Percentiles rank a stretch among this genome's conserved stretches.
Conservation (phyloP, 306 rosid genomes). For the Hippophae tibetana region DNA sequence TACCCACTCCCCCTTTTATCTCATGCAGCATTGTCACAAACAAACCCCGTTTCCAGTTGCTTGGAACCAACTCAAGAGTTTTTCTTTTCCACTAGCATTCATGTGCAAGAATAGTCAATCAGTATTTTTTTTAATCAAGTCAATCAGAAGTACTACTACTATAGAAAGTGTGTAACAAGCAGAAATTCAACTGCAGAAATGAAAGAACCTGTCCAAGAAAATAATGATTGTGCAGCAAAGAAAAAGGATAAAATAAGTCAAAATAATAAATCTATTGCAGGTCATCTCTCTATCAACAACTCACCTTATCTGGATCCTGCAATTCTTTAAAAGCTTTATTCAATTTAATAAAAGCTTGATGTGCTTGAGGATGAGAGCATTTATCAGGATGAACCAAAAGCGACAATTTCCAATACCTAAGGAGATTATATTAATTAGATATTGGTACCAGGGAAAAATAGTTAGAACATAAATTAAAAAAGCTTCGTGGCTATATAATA, state of each 20-base stretch:
- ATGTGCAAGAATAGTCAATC: no score
- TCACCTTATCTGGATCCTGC: slow-evolving; percentile 57
- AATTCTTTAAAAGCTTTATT: slow-evolving; percentile 64
- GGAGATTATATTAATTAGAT: slow-evolving; percentile 1
- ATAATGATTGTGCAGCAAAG: background rate
- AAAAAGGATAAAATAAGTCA: background rate
- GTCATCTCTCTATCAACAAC: slow-evolving; percentile 17
- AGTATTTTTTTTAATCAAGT: no score
- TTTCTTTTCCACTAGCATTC: no score
- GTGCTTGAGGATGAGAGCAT: slow-evolving; percentile 92
- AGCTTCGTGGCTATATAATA: background rate
- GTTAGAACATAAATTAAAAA: background rate
- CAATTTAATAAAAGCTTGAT: slow-evolving; percentile 80
- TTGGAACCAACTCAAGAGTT: no score
- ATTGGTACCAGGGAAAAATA: background rate
- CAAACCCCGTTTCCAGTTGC: no score
- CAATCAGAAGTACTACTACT: no score
- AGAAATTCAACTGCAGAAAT: no score
- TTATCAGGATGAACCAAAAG: slow-evolving; percentile 99
- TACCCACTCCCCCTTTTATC: no score
- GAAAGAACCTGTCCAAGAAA: no score
- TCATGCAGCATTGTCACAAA: no score
- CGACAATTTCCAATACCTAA: slow-evolving; percentile 86
- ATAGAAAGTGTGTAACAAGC: no score
- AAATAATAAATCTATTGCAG: slow-evolving; percentile 10